These are phyloP conservation scores for Cucurbita argyrosperma DNA, from an alignment of 306 rosid species.

Conservation along the genomic window DNA sequence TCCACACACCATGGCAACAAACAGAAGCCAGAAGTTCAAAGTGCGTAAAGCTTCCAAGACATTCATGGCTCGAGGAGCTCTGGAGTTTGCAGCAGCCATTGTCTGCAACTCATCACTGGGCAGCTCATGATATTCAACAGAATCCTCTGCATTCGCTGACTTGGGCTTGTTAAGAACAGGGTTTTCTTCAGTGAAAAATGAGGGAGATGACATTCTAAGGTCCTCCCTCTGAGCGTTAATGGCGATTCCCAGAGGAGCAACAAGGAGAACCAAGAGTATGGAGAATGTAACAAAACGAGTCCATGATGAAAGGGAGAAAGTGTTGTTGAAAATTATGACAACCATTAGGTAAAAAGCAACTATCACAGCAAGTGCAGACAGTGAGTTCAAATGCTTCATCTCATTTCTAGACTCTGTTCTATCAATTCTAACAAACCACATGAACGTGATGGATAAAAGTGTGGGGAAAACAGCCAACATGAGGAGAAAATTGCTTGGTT, in stretches of 20 bases:
- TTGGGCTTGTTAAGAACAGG: conserved; percentile 8
- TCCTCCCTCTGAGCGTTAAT: conserved; percentile 39
- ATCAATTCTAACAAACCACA: conserved; percentile 59
- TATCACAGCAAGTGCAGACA: conserved; percentile 39
- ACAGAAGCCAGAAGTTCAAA: conserved; percentile 68
- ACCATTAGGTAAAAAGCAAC: conserved; percentile 55
- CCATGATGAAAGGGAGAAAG: conserved; percentile 36
- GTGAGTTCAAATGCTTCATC: conserved; percentile 48
- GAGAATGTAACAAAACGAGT: conserved; percentile 16
- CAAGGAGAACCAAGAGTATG: conserved; percentile 38
- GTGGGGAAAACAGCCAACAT: conserved; percentile 67
- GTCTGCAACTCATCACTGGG: conserved; percentile 23
- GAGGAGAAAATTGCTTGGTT: conserved; percentile 53
- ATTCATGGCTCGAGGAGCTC: conserved; percentile 20
- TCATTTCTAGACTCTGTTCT: conserved; percentile 20
- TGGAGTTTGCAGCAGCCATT: conserved; percentile 11
- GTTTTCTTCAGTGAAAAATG: conserved; percentile 3
- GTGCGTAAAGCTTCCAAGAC: conserved; percentile 44
- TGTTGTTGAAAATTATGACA: conserved; percentile 36
- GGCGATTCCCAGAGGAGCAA: conserved; percentile 54
- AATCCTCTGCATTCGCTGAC: conserved; percentile 3
- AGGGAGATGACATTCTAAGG: neutral
- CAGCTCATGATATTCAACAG: conserved; percentile 26
- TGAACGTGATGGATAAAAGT: conserved; percentile 24
- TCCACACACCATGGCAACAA: conserved; percentile 57